Percentiles rank a stretch among this genome's conserved stretches.
phyloP scores from a whole-genome alignment of 2,329 filamentous ascomycete genomes.

The Pleurostoma richardsiae region DNA sequence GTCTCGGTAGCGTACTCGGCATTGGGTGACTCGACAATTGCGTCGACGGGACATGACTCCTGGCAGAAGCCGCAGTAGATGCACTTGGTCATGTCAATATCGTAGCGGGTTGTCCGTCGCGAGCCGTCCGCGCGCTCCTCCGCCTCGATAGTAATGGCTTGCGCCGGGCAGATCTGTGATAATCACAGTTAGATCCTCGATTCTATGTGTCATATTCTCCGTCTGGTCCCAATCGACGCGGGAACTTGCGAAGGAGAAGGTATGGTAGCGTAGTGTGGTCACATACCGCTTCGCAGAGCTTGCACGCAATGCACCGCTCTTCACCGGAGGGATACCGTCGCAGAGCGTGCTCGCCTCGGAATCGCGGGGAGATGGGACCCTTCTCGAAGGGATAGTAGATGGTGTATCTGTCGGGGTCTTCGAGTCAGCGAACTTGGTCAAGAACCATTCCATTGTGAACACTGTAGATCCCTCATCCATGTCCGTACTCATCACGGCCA shows the following conservation, averaged over 20 bases:
- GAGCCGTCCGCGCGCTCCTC: conserved; percentile 96
- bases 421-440: no score
- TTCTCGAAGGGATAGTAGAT: conserved; percentile 99
- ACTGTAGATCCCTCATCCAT: background rate
- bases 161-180: conserved; percentile 78
- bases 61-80: conserved; percentile 99
- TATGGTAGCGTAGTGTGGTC: background rate
- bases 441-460: no score
- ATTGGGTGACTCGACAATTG: conserved; percentile 65
- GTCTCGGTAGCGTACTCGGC: conserved; percentile 61
- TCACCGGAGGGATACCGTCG: conserved; percentile 95
- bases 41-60: conserved; percentile 97
- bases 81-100: conserved; percentile 99
- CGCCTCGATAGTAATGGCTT: conserved; percentile 98
- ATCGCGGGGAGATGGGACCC: conserved; percentile 94
- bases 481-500: background rate
- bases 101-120: conserved; percentile 92
- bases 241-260: no score
- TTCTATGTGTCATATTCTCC: no score
- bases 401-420: conserved; percentile 64
- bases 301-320: conserved; percentile 99
- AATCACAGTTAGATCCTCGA: no score
- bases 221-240: no score
- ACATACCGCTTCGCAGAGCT: conserved; percentile 85
- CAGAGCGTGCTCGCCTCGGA: conserved; percentile 96